A percentile compares a stretch with the other conserved stretches of the same genome.
These are phyloP conservation scores for Bacterosira constricta DNA, from an alignment of 108 stramenopile genomes.

Conservation along the genomic window DNA sequence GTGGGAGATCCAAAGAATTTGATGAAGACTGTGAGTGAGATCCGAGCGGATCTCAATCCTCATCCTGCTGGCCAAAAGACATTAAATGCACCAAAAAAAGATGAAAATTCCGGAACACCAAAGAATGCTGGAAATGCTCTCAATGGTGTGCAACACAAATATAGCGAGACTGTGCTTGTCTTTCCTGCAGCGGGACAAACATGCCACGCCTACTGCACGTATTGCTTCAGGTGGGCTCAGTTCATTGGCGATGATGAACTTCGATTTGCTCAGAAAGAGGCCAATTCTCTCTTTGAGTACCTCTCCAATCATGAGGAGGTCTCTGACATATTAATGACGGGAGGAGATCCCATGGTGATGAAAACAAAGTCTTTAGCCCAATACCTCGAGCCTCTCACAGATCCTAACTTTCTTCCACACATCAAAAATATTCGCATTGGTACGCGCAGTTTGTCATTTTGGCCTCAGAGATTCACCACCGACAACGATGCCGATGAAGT, in stretches of 20 bases:
- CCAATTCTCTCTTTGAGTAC: slow-evolving; percentile 52
- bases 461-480: slow-evolving; percentile 68
- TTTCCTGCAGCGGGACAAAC: slow-evolving; percentile 66
- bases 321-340: slow-evolving; percentile 67
- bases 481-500: slow-evolving; percentile 65
- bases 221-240: slow-evolving; percentile 75
- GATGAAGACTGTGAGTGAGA: slow-evolving; percentile 44
- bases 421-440: slow-evolving; percentile 69
- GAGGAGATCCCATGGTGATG: slow-evolving; percentile 74
- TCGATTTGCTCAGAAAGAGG: slow-evolving; percentile 68
- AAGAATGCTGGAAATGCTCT: too few relatives aligned
- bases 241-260: slow-evolving; percentile 61
- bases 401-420: slow-evolving; percentile 58
- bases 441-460: slow-evolving; percentile 59
- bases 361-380: slow-evolving; percentile 48
- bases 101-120: too few relatives aligned
- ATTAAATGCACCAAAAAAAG: slow-evolving; percentile 55
- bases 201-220: slow-evolving; percentile 70
- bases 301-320: slow-evolving; percentile 51
- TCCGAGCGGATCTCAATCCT: slow-evolving; percentile 59
- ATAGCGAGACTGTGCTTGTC: slow-evolving; percentile 61
- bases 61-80: slow-evolving; percentile 72
- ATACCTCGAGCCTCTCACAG: slow-evolving; percentile 60
- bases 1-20: slow-evolving; percentile 41
- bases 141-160: slow-evolving; percentile 70